Conservation (phyloP, 2,329 filamentous ascomycete genomes). For the Aspergillus felis region DNA sequence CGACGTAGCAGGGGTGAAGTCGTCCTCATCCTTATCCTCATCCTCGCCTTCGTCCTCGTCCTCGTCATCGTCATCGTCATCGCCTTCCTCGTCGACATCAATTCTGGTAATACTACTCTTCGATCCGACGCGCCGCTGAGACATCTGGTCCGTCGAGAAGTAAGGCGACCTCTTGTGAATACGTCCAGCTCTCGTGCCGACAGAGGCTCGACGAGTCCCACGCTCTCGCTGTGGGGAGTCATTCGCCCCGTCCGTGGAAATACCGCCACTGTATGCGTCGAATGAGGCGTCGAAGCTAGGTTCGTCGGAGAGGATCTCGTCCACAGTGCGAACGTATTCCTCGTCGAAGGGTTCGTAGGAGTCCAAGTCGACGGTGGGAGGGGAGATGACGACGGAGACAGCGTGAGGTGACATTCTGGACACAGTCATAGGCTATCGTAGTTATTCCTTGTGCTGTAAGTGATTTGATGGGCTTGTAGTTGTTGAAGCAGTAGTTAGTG, state of each 20-base stretch:
- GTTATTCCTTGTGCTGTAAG: background rate
- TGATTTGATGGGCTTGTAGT: background rate
- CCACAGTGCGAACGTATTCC: conserved; percentile 13
- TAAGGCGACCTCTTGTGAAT: conserved; percentile 6
- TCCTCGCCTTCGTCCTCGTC: background rate
- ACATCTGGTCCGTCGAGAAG: background rate
- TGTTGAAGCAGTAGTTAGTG: background rate
- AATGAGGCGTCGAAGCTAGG: conserved; percentile 16
- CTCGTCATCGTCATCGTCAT: background rate
- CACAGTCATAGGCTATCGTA: background rate
- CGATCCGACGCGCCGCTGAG: background rate
- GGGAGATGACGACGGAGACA: conserved; percentile 16
- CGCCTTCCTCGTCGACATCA: background rate
- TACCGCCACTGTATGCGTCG: conserved; percentile 6
- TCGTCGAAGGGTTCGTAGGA: conserved; percentile 21
- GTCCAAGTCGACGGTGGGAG: conserved; percentile 15
- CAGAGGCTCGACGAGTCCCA: background rate
- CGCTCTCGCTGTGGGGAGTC: background rate
- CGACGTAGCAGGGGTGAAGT: background rate
- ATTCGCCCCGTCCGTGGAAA: background rate
- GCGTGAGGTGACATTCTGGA: background rate
- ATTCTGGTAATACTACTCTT: conserved; percentile 5
- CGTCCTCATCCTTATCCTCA: background rate
- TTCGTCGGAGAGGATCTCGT: conserved; percentile 25
- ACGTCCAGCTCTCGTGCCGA: background rate